A percentile compares a stretch with the other conserved stretches of the same genome.
These are phyloP conservation scores for Pichia phayaonensis DNA, from an alignment of 805 yeast genomes.

Conservation along the genomic window DNA sequence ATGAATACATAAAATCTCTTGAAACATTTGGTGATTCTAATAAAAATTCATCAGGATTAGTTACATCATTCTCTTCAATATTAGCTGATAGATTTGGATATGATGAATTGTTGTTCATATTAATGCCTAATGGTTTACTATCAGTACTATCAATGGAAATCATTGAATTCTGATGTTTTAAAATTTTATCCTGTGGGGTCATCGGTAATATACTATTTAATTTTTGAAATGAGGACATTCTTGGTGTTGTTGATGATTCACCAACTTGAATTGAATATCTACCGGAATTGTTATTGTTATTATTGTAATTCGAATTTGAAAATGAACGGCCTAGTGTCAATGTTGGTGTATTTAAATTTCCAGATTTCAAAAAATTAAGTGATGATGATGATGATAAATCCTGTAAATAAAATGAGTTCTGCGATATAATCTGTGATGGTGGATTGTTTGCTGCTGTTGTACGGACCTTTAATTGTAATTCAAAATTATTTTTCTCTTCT, in stretches of 20 bases:
- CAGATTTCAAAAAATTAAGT: constrained; percentile 14
- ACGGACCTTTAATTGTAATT: constrained; percentile 11
- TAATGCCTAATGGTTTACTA: constrained; percentile 2
- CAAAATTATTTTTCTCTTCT: constrained; percentile 22
- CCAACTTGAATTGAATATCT: constrained; percentile 31
- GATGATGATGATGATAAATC: constrained; percentile 23
- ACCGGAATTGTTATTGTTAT: constrained; percentile 15
- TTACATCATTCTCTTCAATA: not conserved
- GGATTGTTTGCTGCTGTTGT: constrained; percentile 1
- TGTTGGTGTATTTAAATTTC: constrained; percentile 14
- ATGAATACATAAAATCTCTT: not conserved
- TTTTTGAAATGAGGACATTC: constrained; percentile 15
- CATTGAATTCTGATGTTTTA: constrained; percentile 16
- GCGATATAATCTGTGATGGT: constrained; percentile 2
- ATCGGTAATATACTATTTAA: constrained; percentile 9
- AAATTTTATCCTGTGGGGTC: constrained; percentile 13
- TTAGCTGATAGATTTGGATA: not conserved
- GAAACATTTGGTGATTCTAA: constrained; percentile 6
- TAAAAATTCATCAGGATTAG: not conserved
- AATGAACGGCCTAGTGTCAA: constrained; percentile 13
- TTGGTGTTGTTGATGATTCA: constrained; percentile 43
- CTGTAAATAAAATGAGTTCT: constrained; percentile 22
- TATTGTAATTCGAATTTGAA: constrained; percentile 7
- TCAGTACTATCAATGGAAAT: constrained; percentile 9
- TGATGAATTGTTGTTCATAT: not conserved